Evolutionary conservation across 225 moss, liverwort and hornwort species (phyloP).

Genomic region (Polytrichum formosum): DNA sequence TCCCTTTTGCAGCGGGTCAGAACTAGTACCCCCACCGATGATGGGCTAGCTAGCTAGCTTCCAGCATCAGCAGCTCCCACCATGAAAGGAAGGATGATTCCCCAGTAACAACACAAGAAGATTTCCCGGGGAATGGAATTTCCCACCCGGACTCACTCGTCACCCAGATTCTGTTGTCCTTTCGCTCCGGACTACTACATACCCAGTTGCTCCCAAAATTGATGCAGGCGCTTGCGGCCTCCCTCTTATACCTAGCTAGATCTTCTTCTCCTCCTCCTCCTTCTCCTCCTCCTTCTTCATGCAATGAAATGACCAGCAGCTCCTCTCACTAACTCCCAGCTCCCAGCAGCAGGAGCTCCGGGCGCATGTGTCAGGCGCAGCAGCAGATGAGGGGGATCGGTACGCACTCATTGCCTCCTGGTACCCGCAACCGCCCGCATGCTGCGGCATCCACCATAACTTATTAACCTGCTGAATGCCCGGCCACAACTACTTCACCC

Average conservation of each 20-base stretch:
- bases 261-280: constrained; percentile 3
- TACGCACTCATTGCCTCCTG: constrained; percentile 6
- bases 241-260: constrained; percentile 35
- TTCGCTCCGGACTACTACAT: neutral
- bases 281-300: neutral
- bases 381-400: neutral
- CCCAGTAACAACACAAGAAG: neutral
- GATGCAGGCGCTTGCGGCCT: constrained; percentile 27
- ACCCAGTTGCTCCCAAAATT: constrained; percentile 1
- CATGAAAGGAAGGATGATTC: neutral
- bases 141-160: too few species aligned
- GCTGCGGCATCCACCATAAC: neutral
- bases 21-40: neutral
- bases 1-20: neutral
- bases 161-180: constrained; percentile 2
- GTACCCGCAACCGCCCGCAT: neutral
- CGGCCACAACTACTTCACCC: neutral
- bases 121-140: neutral
- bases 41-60: neutral
- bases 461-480: neutral
- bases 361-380: too few species aligned
- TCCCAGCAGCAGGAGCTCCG: too few species aligned
- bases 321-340: too few species aligned
- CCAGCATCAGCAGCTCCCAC: neutral
- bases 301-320: too few species aligned